Conservation (phyloP, 2,329 filamentous ascomycete genomes). For the Botryotinia calthae region DNA sequence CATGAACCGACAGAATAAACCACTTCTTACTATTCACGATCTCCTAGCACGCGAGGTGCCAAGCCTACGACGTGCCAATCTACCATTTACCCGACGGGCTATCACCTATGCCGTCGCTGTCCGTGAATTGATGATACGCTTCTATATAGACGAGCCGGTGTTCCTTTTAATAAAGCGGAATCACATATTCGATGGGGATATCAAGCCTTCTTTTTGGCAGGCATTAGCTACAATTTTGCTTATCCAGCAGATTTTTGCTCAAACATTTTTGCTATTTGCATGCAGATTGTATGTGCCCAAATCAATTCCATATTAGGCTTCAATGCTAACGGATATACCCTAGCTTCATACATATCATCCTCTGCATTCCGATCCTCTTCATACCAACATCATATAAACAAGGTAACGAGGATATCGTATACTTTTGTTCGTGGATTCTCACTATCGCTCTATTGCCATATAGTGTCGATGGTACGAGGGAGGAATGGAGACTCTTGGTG, state of each 20-base stretch:
- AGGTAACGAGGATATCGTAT: neutral
- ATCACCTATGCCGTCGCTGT: neutral
- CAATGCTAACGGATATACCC: neutral
- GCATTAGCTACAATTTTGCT: neutral
- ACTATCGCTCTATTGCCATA: neutral
- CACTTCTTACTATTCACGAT: neutral
- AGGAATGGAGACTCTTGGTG: neutral
- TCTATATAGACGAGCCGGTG: neutral
- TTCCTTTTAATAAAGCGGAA: neutral
- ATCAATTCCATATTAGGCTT: neutral
- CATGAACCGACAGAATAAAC: neutral
- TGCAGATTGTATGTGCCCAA: neutral
- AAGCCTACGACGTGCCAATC: neutral
- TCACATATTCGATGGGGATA: neutral
- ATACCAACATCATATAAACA: neutral
- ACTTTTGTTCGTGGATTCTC: neutral
- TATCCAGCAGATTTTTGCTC: neutral
- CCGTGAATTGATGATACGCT: no score
- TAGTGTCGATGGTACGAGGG: accelerated
- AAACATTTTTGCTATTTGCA: neutral
- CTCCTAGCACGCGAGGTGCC: neutral
- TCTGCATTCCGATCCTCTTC: neutral
- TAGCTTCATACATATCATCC: neutral
- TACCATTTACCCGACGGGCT: neutral
- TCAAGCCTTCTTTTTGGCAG: neutral